A percentile compares a stretch with the other conserved stretches of the same genome.
Evolutionary conservation across 495 filamentous ascomycete genomes (phyloP).

Genomic region (Jackrogersella multiformis): DNA sequence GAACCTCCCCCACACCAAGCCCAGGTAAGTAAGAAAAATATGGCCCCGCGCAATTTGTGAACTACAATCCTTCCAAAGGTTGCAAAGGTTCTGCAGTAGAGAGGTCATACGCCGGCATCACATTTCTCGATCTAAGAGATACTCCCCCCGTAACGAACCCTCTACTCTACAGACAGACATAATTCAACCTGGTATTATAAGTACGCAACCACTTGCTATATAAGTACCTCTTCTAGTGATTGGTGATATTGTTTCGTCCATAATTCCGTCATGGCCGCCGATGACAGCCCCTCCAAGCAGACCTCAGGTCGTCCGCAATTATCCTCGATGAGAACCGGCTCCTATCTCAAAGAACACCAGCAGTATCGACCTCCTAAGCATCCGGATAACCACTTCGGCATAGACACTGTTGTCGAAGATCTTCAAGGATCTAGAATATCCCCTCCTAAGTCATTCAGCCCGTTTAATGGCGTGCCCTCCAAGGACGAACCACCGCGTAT

Average conservation of each 20-base stretch:
- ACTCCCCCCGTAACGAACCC: not conserved
- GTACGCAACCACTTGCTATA: not conserved
- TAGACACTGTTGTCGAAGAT: slow-evolving; percentile 64
- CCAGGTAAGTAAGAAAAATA: slow-evolving; percentile 25
- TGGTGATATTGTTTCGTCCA: slow-evolving; percentile 10
- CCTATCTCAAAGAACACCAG: slow-evolving; percentile 76
- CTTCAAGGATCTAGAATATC: slow-evolving; percentile 48
- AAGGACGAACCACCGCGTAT: slow-evolving; percentile 61
- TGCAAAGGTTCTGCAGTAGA: no score
- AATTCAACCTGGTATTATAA: not conserved
- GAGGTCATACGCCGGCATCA: not conserved
- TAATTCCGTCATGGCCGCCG: slow-evolving; percentile 47
- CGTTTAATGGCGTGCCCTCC: slow-evolving; percentile 63
- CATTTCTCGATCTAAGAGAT: not conserved
- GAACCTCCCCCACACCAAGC: slow-evolving; percentile 21
- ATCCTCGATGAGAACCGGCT: slow-evolving; percentile 68
- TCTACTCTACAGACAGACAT: not conserved
- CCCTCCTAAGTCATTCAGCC: slow-evolving; percentile 50
- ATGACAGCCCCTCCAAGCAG: slow-evolving; percentile 45
- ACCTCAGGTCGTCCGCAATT: slow-evolving; percentile 54
- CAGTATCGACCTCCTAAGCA: slow-evolving; percentile 73
- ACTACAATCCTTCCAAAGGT: slow-evolving; percentile 23
- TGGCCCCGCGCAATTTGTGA: slow-evolving; percentile 37
- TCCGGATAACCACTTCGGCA: slow-evolving; percentile 60
- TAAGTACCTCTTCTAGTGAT: not conserved